Base-by-base conservation (phyloP, 2,329 filamentous ascomycete genomes). In the Pleurostoma richardsiae region DNA sequence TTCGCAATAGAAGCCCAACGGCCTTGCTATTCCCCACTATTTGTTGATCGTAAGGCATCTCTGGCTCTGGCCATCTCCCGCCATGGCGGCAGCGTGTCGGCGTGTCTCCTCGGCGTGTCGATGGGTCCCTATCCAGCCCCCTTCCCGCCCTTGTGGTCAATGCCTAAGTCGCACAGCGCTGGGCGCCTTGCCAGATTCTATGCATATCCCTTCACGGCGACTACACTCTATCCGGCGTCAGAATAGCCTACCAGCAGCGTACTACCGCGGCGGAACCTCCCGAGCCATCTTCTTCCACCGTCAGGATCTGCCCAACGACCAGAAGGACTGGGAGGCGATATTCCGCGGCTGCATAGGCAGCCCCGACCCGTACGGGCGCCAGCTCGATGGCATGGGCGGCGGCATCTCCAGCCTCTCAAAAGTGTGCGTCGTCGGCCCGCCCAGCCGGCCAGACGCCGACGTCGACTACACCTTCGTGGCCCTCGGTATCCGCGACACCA, bases 381-480 rank as follows among this genome's bases (percentile, higher is more conserved):
- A 90, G 63, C 79, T 90, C 1, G 76, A 90, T 59, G 85, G 86
- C 6, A 75, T 89, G 63, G 85, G 85, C 3, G 83, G 80, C 0
- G 85, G 85, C 4, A 71, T 85, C 46, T 86, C 83, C 7, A 83
- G 79, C 40, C 76, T 86, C 3, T 85, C 80, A 47, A 90, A 90
- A 62, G 72, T 90, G 19, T 86, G 85, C 63, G 71, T 90, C 2
- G 72, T 90, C 2, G 76, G 74, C 3, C 67, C 68, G 1, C 72
- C 80, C 3, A 58, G 63, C 3, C 66, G 71, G 11, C 49, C 61
- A 0, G 74, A 72, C 29, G 74, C 74, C 0, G 78, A 88, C 52
- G 71, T 88, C 10, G 80, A 87, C 49, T 89, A 85, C 57, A 90
- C 85, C 0, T 90, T 90, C 59, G 78, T 85, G 2, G 80, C 83